phyloP scores from a whole-genome alignment of 495 filamentous ascomycete species.

The Podospora fimiseda region DNA sequence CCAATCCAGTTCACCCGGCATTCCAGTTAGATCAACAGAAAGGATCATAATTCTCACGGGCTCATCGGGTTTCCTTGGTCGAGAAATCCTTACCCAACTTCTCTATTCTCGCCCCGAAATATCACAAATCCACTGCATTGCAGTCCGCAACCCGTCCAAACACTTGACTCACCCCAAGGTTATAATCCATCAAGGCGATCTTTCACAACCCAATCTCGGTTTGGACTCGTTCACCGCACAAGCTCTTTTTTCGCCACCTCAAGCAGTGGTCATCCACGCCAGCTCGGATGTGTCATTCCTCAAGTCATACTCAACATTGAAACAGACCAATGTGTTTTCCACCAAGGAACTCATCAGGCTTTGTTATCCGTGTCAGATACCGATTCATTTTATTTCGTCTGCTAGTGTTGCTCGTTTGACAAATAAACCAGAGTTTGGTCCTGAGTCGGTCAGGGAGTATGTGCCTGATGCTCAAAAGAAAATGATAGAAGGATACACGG shows the following conservation, averaged over 20 bases:
- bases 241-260: neutral
- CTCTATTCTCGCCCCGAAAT: neutral
- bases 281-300: constrained; percentile 22
- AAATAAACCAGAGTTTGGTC: too few relatives aligned
- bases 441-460: too few relatives aligned
- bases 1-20: too few relatives aligned
- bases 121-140: neutral
- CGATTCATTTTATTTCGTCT: too few relatives aligned
- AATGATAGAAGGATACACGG: too few relatives aligned
- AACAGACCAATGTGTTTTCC: constrained; percentile 19
- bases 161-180: neutral
- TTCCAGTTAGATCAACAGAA: too few relatives aligned
- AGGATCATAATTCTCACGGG: too few relatives aligned
- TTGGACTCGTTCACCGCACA: neutral
- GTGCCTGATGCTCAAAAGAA: too few relatives aligned
- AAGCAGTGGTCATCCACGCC: constrained; percentile 10
- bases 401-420: too few relatives aligned
- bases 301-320: constrained; percentile 16
- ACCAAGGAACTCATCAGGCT: too few relatives aligned
- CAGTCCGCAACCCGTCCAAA: neutral
- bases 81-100: neutral
- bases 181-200: neutral
- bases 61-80: neutral
- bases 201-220: neutral
- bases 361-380: too few relatives aligned